Conservation (phyloP, 306 rosid species). For the Vigna mungo region DNA sequence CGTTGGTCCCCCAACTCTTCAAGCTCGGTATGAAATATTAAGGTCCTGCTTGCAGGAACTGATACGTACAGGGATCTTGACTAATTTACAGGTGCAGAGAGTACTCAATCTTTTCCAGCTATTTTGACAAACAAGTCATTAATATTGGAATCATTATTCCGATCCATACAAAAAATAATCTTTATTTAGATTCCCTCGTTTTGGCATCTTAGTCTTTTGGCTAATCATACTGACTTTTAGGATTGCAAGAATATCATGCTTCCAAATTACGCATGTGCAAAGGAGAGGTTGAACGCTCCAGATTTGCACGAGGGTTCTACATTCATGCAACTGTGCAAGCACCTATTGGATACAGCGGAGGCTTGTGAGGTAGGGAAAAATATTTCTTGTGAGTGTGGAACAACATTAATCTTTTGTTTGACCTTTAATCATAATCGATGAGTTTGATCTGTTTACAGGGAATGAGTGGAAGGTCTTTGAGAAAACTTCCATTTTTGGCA, state of each 20-base stretch:
- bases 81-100: slow-evolving; percentile 63
- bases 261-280: slow-evolving; percentile 70
- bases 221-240: slow-evolving; percentile 56
- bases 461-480: slow-evolving; percentile 86
- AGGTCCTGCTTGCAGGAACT: slow-evolving; percentile 90
- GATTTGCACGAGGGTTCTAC: slow-evolving; percentile 53
- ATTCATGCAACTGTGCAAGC: slow-evolving; percentile 59
- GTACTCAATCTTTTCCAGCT: slow-evolving; percentile 32
- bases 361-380: slow-evolving; percentile 77
- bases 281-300: slow-evolving; percentile 57
- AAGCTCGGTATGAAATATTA: slow-evolving; percentile 93
- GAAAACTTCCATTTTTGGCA: slow-evolving; percentile 94
- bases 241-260: slow-evolving; percentile 55
- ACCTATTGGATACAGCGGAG: slow-evolving; percentile 79
- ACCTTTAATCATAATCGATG: slow-evolving; percentile 24
- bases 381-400: slow-evolving; percentile 35
- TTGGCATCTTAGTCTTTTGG: slow-evolving; percentile 36
- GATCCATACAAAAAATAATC: not conserved
- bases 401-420: slow-evolving; percentile 34
- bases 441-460: slow-evolving; percentile 62
- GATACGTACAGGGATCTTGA: slow-evolving; percentile 68
- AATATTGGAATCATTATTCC: slow-evolving; percentile 8
- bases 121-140: not conserved
- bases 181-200: slow-evolving; percentile 21
- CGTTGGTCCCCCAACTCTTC: slow-evolving; percentile 96